Evolutionary conservation across 306 rosid species (phyloP).

Genomic region (Dicorynia guianensis): DNA sequence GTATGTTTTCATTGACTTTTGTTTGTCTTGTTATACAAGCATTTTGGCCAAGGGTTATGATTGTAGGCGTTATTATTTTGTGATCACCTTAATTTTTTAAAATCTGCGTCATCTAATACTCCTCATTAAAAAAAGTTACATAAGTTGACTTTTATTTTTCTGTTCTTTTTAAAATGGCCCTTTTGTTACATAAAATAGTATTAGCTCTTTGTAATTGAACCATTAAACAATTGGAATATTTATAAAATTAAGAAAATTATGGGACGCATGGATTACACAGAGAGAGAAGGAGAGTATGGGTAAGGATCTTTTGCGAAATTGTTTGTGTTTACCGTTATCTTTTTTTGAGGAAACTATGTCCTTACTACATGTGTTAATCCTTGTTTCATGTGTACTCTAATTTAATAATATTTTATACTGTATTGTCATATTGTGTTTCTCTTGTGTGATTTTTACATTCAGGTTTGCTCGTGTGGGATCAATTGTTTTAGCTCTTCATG

Average conservation of each 20-base stretch:
- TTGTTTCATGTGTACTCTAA: constrained; percentile 6
- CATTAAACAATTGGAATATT: neutral
- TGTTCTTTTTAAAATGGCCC: constrained; percentile 1
- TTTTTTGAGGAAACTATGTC: constrained; percentile 16
- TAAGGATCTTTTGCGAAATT: constrained; percentile 7
- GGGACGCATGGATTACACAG: neutral
- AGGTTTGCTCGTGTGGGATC: constrained; percentile 98
- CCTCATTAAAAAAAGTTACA: constrained; percentile 15
- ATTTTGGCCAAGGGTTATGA: constrained; percentile 24
- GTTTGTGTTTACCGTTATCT: too few species aligned
- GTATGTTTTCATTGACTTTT: constrained; percentile 54
- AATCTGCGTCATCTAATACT: constrained; percentile 29
- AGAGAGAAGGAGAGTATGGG: neutral
- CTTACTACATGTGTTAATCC: too few species aligned
- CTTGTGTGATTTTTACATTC: constrained; percentile 48
- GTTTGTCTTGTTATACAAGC: constrained; percentile 39
- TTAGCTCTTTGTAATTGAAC: neutral
- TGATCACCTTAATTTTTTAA: constrained; percentile 22
- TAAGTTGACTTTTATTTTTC: neutral
- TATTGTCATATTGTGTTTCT: constrained; percentile 37
- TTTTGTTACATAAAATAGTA: neutral
- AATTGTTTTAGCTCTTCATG: constrained; percentile 94
- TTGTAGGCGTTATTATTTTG: constrained; percentile 30
- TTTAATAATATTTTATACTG: constrained; percentile 4
- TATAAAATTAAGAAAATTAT: too few species aligned